Evolutionary conservation across 2,329 filamentous ascomycete genomes (phyloP).

Genomic region (Cryphonectria naterciae): DNA sequence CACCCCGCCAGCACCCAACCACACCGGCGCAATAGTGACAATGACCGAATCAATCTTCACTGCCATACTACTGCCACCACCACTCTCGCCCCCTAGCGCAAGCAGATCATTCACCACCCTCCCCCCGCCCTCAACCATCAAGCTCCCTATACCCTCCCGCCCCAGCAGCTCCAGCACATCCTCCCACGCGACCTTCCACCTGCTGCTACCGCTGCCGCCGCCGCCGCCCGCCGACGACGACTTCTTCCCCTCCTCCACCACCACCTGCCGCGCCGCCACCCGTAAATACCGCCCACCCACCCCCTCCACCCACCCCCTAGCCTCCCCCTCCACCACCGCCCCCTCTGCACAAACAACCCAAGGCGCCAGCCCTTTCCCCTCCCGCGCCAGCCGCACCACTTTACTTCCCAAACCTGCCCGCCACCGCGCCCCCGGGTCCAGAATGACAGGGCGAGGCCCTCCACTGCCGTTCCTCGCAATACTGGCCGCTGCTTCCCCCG

Average conservation of each 20-base stretch:
- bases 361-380: slow-evolving; percentile 71
- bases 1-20: slow-evolving; percentile 84
- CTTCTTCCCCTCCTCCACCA: slow-evolving; percentile 33
- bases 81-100: slow-evolving; percentile 54
- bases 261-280: slow-evolving; percentile 45
- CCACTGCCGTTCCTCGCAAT: too few relatives aligned
- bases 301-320: slow-evolving; percentile 47
- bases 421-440: slow-evolving; percentile 83
- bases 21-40: slow-evolving; percentile 86
- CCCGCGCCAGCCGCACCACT: slow-evolving; percentile 66
- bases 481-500: slow-evolving; percentile 54
- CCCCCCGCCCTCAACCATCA: slow-evolving; percentile 93
- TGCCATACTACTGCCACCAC: background rate
- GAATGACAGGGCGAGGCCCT: slow-evolving; percentile 73
- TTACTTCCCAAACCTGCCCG: slow-evolving; percentile 61
- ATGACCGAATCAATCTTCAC: slow-evolving; percentile 72
- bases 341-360: slow-evolving; percentile 65
- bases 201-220: slow-evolving; percentile 31
- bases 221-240: slow-evolving; percentile 18
- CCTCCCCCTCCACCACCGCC: slow-evolving; percentile 47
- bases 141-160: slow-evolving; percentile 67
- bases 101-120: slow-evolving; percentile 81
- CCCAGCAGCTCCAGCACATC: slow-evolving; percentile 64
- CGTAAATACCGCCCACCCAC: slow-evolving; percentile 58
- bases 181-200: slow-evolving; percentile 63